Evolutionary conservation across 2,329 filamentous ascomycete genomes (phyloP).

Genomic region (Lasiodiplodia citricola): DNA sequence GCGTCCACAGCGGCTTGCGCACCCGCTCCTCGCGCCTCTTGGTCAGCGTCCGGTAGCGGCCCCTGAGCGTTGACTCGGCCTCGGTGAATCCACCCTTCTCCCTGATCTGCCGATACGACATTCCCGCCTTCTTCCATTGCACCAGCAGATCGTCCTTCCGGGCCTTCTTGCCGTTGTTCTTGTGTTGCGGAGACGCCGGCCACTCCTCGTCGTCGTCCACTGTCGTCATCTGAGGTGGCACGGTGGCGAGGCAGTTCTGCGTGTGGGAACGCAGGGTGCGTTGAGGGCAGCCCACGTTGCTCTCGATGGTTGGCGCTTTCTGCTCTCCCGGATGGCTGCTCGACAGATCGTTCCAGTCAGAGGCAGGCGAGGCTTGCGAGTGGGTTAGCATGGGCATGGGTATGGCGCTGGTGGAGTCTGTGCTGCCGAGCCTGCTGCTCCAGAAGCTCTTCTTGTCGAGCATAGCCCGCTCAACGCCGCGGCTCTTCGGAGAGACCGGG

Average conservation of each 20-base stretch:
- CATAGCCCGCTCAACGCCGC: not conserved
- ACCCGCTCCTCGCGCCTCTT: conserved; percentile 67
- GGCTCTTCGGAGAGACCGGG: not conserved
- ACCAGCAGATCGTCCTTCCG: conserved; percentile 51
- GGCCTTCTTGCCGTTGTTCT: not conserved
- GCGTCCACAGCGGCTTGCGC: conserved; percentile 68
- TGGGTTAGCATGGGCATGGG: conserved; percentile 8
- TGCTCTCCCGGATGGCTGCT: conserved; percentile 3
- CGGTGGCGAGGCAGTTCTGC: not conserved
- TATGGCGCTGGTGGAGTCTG: not conserved
- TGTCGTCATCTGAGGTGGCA: not conserved
- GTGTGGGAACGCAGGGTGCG: not conserved
- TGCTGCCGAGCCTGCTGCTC: not conserved
- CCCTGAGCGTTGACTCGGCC: conserved; percentile 74
- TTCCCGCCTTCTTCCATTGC: conserved; percentile 58
- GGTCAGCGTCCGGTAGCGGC: conserved; percentile 68
- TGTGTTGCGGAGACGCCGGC: not conserved
- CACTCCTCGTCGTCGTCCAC: not conserved
- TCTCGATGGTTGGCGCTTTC: not conserved
- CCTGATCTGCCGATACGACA: conserved; percentile 71
- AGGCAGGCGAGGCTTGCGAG: conserved; percentile 20
- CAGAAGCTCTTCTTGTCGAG: not conserved
- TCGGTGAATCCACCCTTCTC: conserved; percentile 61
- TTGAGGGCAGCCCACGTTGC: not conserved
- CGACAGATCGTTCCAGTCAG: conserved; percentile 8